Evolutionary conservation across 208 protist species (phyloP), one percentile per base, ranked within the genome.

Genomic region (Strigomonas culicis): DNA sequence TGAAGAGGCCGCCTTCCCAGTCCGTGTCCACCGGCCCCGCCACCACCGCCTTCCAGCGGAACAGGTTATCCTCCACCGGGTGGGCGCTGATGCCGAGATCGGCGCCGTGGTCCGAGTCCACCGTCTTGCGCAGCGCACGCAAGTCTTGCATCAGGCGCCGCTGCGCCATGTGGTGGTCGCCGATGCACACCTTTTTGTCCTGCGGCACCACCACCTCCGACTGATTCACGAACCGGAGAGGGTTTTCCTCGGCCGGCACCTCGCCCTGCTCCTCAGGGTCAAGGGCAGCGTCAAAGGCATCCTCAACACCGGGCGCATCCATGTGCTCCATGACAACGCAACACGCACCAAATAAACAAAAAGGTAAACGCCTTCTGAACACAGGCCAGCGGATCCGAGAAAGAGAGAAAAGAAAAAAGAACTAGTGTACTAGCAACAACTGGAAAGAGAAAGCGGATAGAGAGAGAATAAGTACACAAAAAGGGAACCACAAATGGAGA

Each of bases 1-100:
- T 81, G 65, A 96, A 97, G 41, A 95, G 59, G 10, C 94, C 94
- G 22, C 92, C 92, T 72, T 95, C 92, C 83, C 93, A 98, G 22
- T 77, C 55, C 0, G 86, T 92, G 22, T 75, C 79, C 6, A 75
- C 83, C 24, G 93, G 93, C 8, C 93, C 93, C 8, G 73, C 32
- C 27, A 97, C 88, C 44, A 93, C 77, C 34, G 90, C 93, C 34
- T 84, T 71, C 91, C 93, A 97, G 62, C 80, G 72, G 24, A 95
- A 89, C 7, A 97, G 60, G 68, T 96, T 70, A 15, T 75, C 79
- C n/a, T 91, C 73, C 6, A 87, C 69, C 10, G 88, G 92, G 19
- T 74, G 57, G 10, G 88, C 90, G 0, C 62, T 79, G 30, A 97
- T 83, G 27, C 77, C 74, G 11, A 79, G 46, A 27, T 66, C 71